Evolutionary conservation across 2,329 filamentous ascomycete genomes (phyloP).

Genomic region (Diaporthe aspalathi): DNA sequence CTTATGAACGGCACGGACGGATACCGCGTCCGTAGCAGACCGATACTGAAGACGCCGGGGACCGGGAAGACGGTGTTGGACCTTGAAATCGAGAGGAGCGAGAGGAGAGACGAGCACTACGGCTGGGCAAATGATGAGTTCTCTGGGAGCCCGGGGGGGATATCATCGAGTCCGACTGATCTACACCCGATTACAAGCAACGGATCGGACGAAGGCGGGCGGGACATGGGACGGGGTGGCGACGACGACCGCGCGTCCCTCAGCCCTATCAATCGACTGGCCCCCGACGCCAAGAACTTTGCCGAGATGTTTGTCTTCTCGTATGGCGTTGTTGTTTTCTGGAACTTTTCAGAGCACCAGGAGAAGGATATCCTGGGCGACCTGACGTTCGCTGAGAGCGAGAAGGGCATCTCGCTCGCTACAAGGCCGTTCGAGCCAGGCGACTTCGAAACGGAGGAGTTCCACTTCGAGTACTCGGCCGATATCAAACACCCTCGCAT

Average conservation of each 20-base stretch:
- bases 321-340: slow-evolving; percentile 97
- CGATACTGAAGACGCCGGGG: slow-evolving; percentile 90
- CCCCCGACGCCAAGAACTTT: slow-evolving; percentile 79
- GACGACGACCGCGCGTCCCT: slow-evolving; percentile 51
- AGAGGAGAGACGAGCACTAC: slow-evolving; percentile 88
- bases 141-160: slow-evolving; percentile 57
- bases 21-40: slow-evolving; percentile 88
- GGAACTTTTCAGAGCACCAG: slow-evolving; percentile 97
- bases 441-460: slow-evolving; percentile 97
- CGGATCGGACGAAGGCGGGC: slow-evolving; percentile 39
- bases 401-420: slow-evolving; percentile 74
- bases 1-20: slow-evolving; percentile 87
- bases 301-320: slow-evolving; percentile 98
- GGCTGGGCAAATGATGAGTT: slow-evolving; percentile 86
- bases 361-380: slow-evolving; percentile 97
- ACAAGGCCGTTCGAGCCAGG: slow-evolving; percentile 84
- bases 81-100: slow-evolving; percentile 94
- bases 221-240: slow-evolving; percentile 31
- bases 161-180: slow-evolving; percentile 20
- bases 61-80: slow-evolving; percentile 90
- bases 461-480: slow-evolving; percentile 96
- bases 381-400: slow-evolving; percentile 84
- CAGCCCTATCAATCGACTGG: slow-evolving; percentile 69
- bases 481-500: slow-evolving; percentile 88
- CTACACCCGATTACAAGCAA: slow-evolving; percentile 47